A percentile compares a stretch with the other conserved stretches of the same genome.
phyloP scores from a whole-genome alignment of 2,329 filamentous ascomycete genomes.

The Colletotrichum orchidophilum region DNA sequence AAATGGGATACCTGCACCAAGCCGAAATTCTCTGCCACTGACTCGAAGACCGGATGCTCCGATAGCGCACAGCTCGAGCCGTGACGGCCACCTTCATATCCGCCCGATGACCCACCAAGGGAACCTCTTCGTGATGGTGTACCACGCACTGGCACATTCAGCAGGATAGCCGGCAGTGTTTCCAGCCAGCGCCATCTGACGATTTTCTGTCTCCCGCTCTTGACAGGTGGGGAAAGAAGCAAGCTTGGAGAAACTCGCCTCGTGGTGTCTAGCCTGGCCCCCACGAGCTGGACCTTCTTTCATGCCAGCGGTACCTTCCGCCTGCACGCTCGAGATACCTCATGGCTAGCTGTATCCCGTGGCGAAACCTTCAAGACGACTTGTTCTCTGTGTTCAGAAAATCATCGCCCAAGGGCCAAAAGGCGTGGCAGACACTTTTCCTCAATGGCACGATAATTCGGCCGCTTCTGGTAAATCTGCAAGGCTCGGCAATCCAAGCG shows the following conservation, averaged over 20 bases:
- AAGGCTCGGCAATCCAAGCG: background rate
- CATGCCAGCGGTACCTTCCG: background rate
- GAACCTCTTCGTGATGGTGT: background rate
- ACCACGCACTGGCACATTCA: background rate
- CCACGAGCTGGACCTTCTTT: background rate
- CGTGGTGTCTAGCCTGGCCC: background rate
- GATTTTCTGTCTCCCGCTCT: background rate
- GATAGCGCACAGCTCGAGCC: background rate
- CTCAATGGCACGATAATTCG: background rate
- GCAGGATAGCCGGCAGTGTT: background rate
- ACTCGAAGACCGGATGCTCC: background rate
- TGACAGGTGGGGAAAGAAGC: background rate
- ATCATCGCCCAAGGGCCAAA: background rate
- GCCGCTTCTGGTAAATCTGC: background rate
- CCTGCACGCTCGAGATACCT: background rate
- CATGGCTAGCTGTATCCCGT: background rate
- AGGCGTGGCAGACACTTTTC: background rate
- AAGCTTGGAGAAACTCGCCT: background rate
- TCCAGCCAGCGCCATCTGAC: background rate
- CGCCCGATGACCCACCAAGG: background rate
- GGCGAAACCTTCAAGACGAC: too few relatives aligned
- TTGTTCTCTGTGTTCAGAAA: background rate
- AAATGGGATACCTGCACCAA: background rate
- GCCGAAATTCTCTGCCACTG: background rate
- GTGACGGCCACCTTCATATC: background rate